Evolutionary conservation across 345 rosid species (phyloP).

Genomic region (thale cress (Arabidopsis thaliana)): DNA sequence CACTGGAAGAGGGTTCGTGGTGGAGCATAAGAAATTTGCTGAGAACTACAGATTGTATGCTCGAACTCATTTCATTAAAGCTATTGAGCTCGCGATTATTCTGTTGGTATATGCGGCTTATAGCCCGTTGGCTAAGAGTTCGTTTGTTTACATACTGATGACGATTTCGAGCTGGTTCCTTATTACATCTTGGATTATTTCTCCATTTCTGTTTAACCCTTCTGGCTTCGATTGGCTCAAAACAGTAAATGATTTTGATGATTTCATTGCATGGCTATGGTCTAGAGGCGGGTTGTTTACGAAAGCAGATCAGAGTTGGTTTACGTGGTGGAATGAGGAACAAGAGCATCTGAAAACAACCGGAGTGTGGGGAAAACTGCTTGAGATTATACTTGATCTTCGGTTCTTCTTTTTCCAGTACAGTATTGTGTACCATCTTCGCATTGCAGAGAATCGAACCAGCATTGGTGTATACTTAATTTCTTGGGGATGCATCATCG

Average conservation of each 20-base stretch:
- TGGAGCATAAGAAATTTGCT: constrained; percentile 90
- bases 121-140: constrained; percentile 73
- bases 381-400: constrained; percentile 81
- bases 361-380: constrained; percentile 77
- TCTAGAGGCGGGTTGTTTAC: constrained; percentile 78
- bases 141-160: constrained; percentile 81
- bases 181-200: constrained; percentile 76
- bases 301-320: constrained; percentile 95
- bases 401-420: constrained; percentile 95
- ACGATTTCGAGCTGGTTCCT: constrained; percentile 93
- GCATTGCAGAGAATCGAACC: constrained; percentile 57
- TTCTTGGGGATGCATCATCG: constrained; percentile 76
- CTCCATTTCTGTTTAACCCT: constrained; percentile 90
- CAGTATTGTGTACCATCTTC: constrained; percentile 83
- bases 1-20: constrained; percentile 97
- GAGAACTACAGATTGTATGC: constrained; percentile 89
- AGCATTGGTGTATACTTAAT: constrained; percentile 77
- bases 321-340: constrained; percentile 94
- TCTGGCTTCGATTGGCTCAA: constrained; percentile 98
- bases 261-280: constrained; percentile 93
- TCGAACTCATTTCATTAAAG: constrained; percentile 87
- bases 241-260: constrained; percentile 88
- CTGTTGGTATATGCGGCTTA: constrained; percentile 79
- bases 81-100: constrained; percentile 84
- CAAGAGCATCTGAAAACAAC: constrained; percentile 89